Percentiles rank a stretch among this genome's conserved stretches.
Conservation (phyloP, 139 green algal genomes). For the Bryopsis sp. region DNA sequence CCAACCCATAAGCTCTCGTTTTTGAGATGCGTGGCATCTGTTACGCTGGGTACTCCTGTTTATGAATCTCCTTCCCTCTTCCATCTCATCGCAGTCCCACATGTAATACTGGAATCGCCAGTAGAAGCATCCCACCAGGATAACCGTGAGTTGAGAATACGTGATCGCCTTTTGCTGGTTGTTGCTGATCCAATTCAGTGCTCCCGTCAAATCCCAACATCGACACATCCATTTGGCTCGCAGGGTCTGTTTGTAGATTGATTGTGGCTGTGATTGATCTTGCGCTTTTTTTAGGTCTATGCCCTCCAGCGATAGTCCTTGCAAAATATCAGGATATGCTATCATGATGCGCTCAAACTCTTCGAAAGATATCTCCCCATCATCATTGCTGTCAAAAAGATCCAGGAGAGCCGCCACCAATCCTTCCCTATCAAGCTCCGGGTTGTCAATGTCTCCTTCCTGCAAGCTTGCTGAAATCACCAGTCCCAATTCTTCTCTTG, state of each 20-base stretch:
- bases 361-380: conserved; percentile 1
- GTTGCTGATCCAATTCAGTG: not conserved
- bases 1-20: conserved; percentile 14
- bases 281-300: not conserved
- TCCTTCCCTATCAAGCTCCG: not conserved
- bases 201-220: too few species aligned
- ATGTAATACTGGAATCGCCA: conserved; percentile 13
- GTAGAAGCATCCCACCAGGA: not conserved
- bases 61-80: not conserved
- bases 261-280: too few species aligned
- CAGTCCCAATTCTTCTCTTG: not conserved
- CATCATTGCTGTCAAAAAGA: not conserved
- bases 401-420: not conserved
- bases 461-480: conserved; percentile 7
- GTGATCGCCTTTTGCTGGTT: conserved; percentile 2
- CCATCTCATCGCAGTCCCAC: conserved; percentile 1
- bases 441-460: not conserved
- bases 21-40: not conserved
- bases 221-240: too few species aligned
- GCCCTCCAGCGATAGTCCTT: conserved; percentile 14
- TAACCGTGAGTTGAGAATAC: not conserved
- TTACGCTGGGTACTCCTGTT: not conserved
- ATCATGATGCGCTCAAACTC: too few species aligned
- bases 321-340: conserved; percentile 12
- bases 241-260: too few species aligned